phyloP scores from a whole-genome alignment of 495 filamentous ascomycete species.

The Tetracladium marchalianum region DNA sequence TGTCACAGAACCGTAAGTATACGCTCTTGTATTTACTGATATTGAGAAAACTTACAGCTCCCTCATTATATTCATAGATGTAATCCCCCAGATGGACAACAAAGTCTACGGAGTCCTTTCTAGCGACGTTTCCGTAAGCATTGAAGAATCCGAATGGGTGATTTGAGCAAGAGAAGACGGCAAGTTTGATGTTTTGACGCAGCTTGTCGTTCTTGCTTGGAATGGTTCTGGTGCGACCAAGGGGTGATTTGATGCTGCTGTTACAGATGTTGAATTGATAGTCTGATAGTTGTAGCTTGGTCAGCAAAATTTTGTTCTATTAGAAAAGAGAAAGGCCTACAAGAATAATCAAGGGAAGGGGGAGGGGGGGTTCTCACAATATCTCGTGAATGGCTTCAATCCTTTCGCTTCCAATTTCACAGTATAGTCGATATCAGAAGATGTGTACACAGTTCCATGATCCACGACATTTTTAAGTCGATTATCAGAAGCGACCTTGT shows the following conservation, averaged over 20 bases:
- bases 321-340: background rate
- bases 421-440: constrained; percentile 59
- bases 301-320: background rate
- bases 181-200: constrained; percentile 33
- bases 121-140: constrained; percentile 52
- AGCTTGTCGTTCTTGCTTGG: constrained; percentile 32
- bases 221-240: constrained; percentile 46
- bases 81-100: constrained; percentile 59
- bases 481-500: constrained; percentile 29
- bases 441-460: constrained; percentile 47
- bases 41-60: constrained; percentile 10
- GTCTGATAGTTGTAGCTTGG: constrained; percentile 11
- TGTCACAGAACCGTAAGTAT: constrained; percentile 8
- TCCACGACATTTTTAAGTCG: constrained; percentile 29
- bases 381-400: constrained; percentile 43
- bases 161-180: constrained; percentile 48
- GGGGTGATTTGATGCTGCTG: constrained; percentile 30
- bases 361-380: background rate
- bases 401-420: constrained; percentile 56
- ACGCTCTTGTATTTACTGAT: background rate
- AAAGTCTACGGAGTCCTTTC: constrained; percentile 60
- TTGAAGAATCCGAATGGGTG: constrained; percentile 54
- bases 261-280: constrained; percentile 48
- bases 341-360: too few species aligned
- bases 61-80: constrained; percentile 53